phyloP scores from a whole-genome alignment of 768 basidiomycete species.

The Boletus rufocinnamomeus region DNA sequence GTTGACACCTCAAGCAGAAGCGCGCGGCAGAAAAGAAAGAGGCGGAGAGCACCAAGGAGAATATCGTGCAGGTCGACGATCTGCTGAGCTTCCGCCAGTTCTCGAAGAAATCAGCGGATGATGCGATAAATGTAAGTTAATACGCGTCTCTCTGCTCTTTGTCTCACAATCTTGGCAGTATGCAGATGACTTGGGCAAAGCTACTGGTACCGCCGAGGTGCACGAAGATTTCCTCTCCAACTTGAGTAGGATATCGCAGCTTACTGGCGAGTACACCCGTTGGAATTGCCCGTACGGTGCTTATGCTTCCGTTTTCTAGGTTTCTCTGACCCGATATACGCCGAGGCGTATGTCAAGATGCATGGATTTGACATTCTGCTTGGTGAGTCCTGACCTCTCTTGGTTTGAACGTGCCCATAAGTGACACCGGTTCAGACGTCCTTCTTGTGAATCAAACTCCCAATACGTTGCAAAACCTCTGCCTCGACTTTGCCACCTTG shows the following conservation, averaged over 20 bases:
- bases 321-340: constrained; percentile 98
- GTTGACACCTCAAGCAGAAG: constrained; percentile 51
- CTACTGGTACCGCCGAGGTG: constrained; percentile 81
- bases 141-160: not conserved
- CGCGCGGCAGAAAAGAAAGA: constrained; percentile 90
- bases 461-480: constrained; percentile 94
- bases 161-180: constrained; percentile 51
- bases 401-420: not conserved
- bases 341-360: constrained; percentile 96
- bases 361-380: constrained; percentile 96
- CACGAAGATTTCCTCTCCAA: constrained; percentile 95
- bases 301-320: constrained; percentile 44
- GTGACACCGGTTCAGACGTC: constrained; percentile 58
- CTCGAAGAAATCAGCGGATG: constrained; percentile 85
- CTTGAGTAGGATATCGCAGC: constrained; percentile 87
- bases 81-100: constrained; percentile 91
- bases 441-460: constrained; percentile 94
- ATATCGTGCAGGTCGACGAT: constrained; percentile 90
- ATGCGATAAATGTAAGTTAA: constrained; percentile 66
- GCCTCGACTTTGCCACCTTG: constrained; percentile 95
- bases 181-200: constrained; percentile 83
- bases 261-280: constrained; percentile 65
- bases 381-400: constrained; percentile 45
- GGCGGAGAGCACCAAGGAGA: constrained; percentile 64
- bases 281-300: not conserved